Conservation (phyloP, 2,329 filamentous ascomycete species). For the Penicillium sp. region DNA sequence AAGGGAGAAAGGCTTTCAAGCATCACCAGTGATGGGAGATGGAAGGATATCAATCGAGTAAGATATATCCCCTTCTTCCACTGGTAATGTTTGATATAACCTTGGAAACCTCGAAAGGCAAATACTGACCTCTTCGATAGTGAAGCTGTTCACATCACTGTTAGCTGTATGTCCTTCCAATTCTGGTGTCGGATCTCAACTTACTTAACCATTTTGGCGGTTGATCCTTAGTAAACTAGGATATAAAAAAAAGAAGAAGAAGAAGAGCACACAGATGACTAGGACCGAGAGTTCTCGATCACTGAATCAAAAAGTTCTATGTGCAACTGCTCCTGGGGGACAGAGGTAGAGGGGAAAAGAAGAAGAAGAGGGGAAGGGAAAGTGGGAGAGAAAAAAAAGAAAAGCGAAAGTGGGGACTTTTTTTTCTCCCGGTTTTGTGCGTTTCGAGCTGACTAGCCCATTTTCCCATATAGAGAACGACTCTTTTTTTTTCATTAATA, state of each 20-base stretch:
- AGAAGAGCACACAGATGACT: slow-evolving; percentile 34
- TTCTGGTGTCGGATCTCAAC: slow-evolving; percentile 37
- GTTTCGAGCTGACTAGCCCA: slow-evolving; percentile 11
- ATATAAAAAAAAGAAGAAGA: slow-evolving; percentile 18
- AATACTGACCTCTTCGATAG: slow-evolving; percentile 69
- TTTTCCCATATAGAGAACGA: background rate
- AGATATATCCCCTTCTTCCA: background rate
- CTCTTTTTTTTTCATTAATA: background rate
- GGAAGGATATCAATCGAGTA: background rate
- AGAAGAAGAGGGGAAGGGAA: slow-evolving; percentile 25
- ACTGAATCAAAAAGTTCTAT: slow-evolving; percentile 32
- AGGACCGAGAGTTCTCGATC: slow-evolving; percentile 41
- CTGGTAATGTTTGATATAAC: background rate
- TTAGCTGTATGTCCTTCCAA: background rate
- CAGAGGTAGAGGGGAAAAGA: slow-evolving; percentile 24
- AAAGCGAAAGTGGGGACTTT: slow-evolving; percentile 24
- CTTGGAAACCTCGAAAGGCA: background rate
- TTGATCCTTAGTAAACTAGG: slow-evolving; percentile 39
- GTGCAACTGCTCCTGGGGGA: slow-evolving; percentile 33
- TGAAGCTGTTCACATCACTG: slow-evolving; percentile 61
- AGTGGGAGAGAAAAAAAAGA: slow-evolving; percentile 24
- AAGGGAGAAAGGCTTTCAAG: background rate
- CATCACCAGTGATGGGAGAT: background rate
- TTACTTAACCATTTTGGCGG: slow-evolving; percentile 99
- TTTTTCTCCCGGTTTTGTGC: slow-evolving; percentile 20